Conservation (phyloP, 202 grass and related monocot species). For the Bolboschoenoplectus hybrid region DNA sequence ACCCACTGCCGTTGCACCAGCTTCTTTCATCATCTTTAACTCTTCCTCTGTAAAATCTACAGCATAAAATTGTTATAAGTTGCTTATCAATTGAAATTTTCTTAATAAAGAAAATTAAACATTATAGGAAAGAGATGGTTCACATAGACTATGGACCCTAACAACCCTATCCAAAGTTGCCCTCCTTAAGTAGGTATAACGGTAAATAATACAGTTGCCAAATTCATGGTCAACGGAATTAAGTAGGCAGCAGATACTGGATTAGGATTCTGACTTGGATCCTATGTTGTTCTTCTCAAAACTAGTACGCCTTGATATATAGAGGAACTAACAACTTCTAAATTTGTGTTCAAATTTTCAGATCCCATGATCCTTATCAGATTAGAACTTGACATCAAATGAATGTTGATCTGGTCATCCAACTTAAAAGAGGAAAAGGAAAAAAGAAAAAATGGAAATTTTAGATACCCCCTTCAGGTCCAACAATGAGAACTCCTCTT, state of each 20-base stretch:
- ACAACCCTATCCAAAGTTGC: not conserved
- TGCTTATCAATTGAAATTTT: not conserved
- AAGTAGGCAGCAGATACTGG: not conserved
- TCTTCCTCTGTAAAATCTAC: constrained; percentile 93
- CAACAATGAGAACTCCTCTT: constrained; percentile 77
- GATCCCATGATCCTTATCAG: not conserved
- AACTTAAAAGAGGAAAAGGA: not conserved
- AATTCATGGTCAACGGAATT: not conserved
- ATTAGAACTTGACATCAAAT: not conserved
- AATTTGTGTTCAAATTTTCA: not conserved
- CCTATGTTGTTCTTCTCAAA: not conserved
- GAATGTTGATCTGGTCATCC: not conserved
- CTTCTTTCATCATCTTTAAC: constrained; percentile 56
- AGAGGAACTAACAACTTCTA: not conserved
- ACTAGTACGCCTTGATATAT: not conserved
- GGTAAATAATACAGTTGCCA: not conserved
- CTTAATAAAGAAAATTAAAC: not conserved
- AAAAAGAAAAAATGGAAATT: constrained; percentile 3
- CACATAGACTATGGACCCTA: not conserved
- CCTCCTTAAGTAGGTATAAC: not conserved
- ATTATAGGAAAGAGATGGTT: not conserved
- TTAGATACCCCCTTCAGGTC: constrained; percentile 83
- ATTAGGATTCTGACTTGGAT: not conserved
- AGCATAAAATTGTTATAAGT: constrained; percentile 5
- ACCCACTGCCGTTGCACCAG: constrained; percentile 60